Base-by-base conservation (phyloP, 441 rosid genomes). In the Croton laevigatus region DNA sequence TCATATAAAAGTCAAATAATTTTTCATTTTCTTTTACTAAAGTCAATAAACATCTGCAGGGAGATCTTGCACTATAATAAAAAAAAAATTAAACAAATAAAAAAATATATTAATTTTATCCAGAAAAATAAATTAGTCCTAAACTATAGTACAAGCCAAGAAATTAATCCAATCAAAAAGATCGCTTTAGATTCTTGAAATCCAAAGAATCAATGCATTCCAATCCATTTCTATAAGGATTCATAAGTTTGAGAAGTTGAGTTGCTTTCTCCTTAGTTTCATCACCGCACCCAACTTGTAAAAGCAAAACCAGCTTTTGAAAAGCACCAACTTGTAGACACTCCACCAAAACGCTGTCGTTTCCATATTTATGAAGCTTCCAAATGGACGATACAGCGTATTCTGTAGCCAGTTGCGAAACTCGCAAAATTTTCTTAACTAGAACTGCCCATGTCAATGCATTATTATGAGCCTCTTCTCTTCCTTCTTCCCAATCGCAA, bases 171-270 rank as follows among this genome's bases (percentile, higher is more conserved):
- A 38, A 1, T 38, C 80, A 87, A 67, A 85, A 85, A 0, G 89
- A 84, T 66, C 89, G 75, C 57, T 84, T 80, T 38, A 88, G 73
- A 73, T 75, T 81, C 86, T 84, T 85, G 77, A 88, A 88, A 73
- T 88, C 92, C 2, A 62, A 54, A 8, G 89, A 78, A 2, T 85
- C 88, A 13, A 80, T 80, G 75, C 88, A 88, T 58, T 88, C 92
- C 54, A 82, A 51, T 36, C 83, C 82, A 5, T 76, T 68, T 42
- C 89, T 80, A 70, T 80, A 80, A 11, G 88, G 87, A 78, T 84
- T 88, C 87, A 88, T 59, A 36, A 82, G 9, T 62, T 88, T 88
- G 85, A 88, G 70, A 71, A 85, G 73, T 60, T 81, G 82, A 0
- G 84, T 85, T 6, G 83, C 83, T 71, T 84, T 85, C 78, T 81